Conservation (phyloP, 78 protist genomes). For the Acrasis kona region DNA sequence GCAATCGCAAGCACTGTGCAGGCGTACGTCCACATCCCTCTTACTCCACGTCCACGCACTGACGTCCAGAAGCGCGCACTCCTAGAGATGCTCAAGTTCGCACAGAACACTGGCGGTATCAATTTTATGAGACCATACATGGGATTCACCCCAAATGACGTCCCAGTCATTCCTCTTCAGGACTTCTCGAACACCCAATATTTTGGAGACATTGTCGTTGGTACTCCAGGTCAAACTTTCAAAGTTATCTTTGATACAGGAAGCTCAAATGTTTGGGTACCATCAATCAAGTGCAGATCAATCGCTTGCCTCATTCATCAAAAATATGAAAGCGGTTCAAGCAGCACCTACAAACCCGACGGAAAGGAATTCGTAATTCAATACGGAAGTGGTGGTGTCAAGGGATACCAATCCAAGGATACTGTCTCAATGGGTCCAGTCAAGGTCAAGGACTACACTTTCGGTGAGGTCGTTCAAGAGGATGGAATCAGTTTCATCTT, state of each 20-base stretch:
- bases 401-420: constrained; percentile 72
- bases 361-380: constrained; percentile 73
- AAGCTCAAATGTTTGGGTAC: constrained; percentile 87
- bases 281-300: constrained; percentile 34
- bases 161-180: too few species aligned
- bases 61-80: too few species aligned
- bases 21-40: too few species aligned
- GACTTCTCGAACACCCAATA: constrained; percentile 72
- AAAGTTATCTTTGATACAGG: constrained; percentile 93
- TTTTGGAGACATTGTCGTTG: constrained; percentile 83
- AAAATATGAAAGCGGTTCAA: constrained; percentile 59
- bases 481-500: constrained; percentile 58
- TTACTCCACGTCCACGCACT: too few species aligned
- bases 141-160: too few species aligned
- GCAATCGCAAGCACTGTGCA: too few species aligned
- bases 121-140: too few species aligned
- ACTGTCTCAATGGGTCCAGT: constrained; percentile 65
- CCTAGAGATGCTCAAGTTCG: too few species aligned
- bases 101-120: too few species aligned
- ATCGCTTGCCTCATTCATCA: constrained; percentile 62
- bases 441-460: constrained; percentile 39
- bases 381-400: constrained; percentile 87
- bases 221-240: constrained; percentile 90
- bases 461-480: constrained; percentile 85
- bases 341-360: constrained; percentile 63